These are phyloP conservation scores for Rubroshorea leprosula DNA, from an alignment of 345 rosid genomes.

Conservation along the genomic window DNA sequence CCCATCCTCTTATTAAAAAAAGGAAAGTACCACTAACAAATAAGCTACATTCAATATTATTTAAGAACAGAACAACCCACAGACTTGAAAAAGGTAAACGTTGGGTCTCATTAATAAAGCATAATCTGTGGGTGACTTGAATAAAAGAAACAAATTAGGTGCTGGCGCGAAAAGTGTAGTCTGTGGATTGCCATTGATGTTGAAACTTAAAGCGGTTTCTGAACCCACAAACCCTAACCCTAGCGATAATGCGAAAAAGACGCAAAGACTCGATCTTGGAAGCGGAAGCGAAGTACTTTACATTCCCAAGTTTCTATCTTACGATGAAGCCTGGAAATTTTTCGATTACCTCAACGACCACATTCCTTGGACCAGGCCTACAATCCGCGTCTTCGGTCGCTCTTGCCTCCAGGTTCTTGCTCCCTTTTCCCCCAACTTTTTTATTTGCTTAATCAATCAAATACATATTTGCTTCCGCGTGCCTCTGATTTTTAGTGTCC, in stretches of 20 bases:
- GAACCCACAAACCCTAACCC: not conserved
- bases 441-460: not conserved
- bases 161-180: too few relatives aligned
- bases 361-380: constrained; percentile 87
- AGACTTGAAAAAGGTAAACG: too few relatives aligned
- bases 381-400: constrained; percentile 65
- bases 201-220: not conserved
- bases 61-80: too few relatives aligned
- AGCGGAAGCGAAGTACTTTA: constrained; percentile 49
- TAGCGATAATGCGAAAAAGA: not conserved
- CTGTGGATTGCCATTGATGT: too few relatives aligned
- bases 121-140: too few relatives aligned
- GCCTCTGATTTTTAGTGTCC: too few relatives aligned
- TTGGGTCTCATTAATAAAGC: too few relatives aligned
- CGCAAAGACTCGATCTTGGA: not conserved
- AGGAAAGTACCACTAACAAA: too few relatives aligned
- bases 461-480: too few relatives aligned
- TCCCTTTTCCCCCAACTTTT: constrained; percentile 6
- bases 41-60: too few relatives aligned
- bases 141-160: too few relatives aligned
- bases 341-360: constrained; percentile 62
- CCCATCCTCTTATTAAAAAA: too few relatives aligned
- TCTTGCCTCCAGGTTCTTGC: constrained; percentile 58
- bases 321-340: constrained; percentile 54
- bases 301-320: constrained; percentile 46